These are phyloP conservation scores for Penicillium atrosanguineum DNA, from an alignment of 495 filamentous ascomycete species.

Conservation along the genomic window DNA sequence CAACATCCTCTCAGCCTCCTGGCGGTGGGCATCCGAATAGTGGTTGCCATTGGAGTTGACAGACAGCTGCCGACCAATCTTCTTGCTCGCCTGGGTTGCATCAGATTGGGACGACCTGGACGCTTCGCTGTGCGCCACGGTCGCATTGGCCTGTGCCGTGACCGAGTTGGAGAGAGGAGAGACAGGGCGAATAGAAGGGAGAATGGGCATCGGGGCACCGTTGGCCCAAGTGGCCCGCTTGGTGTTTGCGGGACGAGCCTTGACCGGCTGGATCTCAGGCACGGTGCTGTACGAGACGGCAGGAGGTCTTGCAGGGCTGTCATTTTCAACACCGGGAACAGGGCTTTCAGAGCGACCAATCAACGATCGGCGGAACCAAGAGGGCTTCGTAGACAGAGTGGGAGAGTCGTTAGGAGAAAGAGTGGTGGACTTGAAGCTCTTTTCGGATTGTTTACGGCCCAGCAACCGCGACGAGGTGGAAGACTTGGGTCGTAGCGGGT, in stretches of 20 bases:
- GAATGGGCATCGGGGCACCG: slow-evolving; percentile 93
- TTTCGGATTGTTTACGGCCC: slow-evolving; percentile 82
- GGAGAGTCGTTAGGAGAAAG: slow-evolving; percentile 68
- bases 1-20: slow-evolving; percentile 86
- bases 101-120: slow-evolving; percentile 36
- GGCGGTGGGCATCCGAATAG: slow-evolving; percentile 80
- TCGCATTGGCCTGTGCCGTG: slow-evolving; percentile 74
- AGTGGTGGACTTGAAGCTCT: slow-evolving; percentile 55
- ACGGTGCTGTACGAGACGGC: slow-evolving; percentile 53
- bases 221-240: slow-evolving; percentile 91
- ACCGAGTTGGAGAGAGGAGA: slow-evolving; percentile 90
- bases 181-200: slow-evolving; percentile 93
- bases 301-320: slow-evolving; percentile 38
- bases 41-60: slow-evolving; percentile 92
- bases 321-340: slow-evolving; percentile 39
- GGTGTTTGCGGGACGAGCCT: slow-evolving; percentile 56
- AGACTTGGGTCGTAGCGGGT: slow-evolving; percentile 89
- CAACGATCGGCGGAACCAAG: slow-evolving; percentile 94
- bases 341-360: slow-evolving; percentile 67
- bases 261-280: slow-evolving; percentile 48
- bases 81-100: slow-evolving; percentile 68
- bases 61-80: slow-evolving; percentile 93
- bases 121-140: slow-evolving; percentile 27
- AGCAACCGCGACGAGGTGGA: slow-evolving; percentile 74
- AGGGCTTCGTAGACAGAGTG: slow-evolving; percentile 75